These are phyloP conservation scores for Chenopodium berlandieri DNA, from an alignment of 148 eudicot species.

Conservation along the genomic window DNA sequence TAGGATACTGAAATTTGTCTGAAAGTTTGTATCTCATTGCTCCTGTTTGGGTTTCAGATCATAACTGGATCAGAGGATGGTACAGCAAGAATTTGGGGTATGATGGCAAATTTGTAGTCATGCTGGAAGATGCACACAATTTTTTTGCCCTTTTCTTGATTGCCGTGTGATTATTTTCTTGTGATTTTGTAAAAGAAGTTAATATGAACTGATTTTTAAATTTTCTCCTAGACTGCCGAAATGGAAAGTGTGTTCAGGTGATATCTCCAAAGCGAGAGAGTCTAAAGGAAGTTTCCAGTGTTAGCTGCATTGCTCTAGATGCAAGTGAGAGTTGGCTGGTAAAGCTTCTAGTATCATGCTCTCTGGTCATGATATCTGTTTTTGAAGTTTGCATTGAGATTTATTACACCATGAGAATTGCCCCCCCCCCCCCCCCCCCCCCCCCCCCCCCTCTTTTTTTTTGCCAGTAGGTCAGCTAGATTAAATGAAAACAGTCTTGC, in stretches of 20 bases:
- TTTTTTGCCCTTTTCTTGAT: neutral
- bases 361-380: neutral
- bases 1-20: neutral
- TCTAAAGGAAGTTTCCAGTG: conserved; percentile 43
- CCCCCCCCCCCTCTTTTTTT: too few species aligned
- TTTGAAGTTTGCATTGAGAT: neutral
- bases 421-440: too few species aligned
- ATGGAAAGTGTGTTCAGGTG: conserved; percentile 74
- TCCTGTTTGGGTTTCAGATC: conserved; percentile 48
- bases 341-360: conserved; percentile 19
- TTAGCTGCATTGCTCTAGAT: conserved; percentile 89
- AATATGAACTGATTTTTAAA: conserved; percentile 3
- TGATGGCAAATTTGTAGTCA: conserved; percentile 5
- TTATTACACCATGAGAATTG: neutral
- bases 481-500: too few species aligned
- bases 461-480: too few species aligned
- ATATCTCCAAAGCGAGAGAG: conserved; percentile 52
- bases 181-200: neutral
- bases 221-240: conserved; percentile 57
- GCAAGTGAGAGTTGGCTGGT: conserved; percentile 99
- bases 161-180: neutral
- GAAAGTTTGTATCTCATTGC: neutral
- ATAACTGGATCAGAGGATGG: conserved; percentile 98
- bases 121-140: neutral
- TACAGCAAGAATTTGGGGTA: conserved; percentile 95